A percentile compares a stretch with the other conserved stretches of the same genome.
phyloP scores from a whole-genome alignment of 2,329 filamentous ascomycete species.

The Fusarium sp. region DNA sequence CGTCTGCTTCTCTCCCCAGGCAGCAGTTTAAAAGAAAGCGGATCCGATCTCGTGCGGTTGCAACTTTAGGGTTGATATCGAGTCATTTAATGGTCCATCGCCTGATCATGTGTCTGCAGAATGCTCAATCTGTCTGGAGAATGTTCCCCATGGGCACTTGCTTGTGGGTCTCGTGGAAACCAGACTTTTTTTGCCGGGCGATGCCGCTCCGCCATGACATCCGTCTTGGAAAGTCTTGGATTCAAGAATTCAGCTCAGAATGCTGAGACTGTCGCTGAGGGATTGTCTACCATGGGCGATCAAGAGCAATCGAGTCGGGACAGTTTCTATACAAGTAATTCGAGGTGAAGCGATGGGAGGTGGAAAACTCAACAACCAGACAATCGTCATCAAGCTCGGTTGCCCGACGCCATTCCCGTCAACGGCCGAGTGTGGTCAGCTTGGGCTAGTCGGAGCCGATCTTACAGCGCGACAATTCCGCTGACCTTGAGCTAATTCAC shows the following conservation, averaged over 20 bases:
- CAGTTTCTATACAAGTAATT: background rate
- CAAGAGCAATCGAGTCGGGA: fast-evolving
- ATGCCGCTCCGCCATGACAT: background rate
- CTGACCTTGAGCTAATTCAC: background rate
- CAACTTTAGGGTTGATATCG: background rate
- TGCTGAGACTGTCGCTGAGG: background rate
- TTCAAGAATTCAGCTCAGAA: background rate
- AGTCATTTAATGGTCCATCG: constrained; percentile 6
- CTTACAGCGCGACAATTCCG: background rate
- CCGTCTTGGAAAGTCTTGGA: background rate
- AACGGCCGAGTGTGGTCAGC: background rate
- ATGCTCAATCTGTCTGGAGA: background rate
- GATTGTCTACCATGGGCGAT: too few relatives aligned
- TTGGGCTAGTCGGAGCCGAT: background rate
- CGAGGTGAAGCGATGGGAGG: background rate
- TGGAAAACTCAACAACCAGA: background rate
- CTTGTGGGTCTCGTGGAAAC: background rate
- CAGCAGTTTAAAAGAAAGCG: constrained; percentile 28
- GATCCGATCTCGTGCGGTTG: background rate
- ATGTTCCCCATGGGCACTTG: background rate
- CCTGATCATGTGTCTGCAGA: constrained; percentile 1
- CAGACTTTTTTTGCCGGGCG: background rate
- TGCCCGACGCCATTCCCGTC: background rate
- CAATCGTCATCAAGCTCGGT: background rate
- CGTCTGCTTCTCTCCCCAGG: constrained; percentile 12